phyloP scores from a whole-genome alignment of 805 yeast species.

The Saturnispora mendoncae region DNA sequence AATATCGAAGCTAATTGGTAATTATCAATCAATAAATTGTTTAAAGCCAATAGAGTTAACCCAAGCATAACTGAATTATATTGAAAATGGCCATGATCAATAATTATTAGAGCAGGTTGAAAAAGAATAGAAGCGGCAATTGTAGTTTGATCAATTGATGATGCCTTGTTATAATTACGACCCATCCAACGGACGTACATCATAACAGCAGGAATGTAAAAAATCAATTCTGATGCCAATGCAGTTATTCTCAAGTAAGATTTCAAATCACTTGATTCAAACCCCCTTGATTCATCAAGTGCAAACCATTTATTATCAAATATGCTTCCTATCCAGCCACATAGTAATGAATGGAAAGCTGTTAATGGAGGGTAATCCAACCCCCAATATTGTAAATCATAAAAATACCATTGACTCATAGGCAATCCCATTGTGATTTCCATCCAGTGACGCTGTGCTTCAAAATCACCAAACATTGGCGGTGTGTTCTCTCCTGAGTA shows the following conservation, averaged over 20 bases:
- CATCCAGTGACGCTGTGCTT: constrained; percentile 98
- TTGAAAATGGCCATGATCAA: constrained; percentile 98
- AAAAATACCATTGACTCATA: constrained; percentile 73
- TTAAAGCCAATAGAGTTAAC: constrained; percentile 58
- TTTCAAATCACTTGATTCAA: constrained; percentile 58
- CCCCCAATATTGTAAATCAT: constrained; percentile 91
- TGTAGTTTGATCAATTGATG: constrained; percentile 67
- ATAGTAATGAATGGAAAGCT: constrained; percentile 79
- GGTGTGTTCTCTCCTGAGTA: constrained; percentile 65
- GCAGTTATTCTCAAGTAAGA: constrained; percentile 81
- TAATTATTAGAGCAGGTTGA: constrained; percentile 73
- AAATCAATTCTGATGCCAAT: constrained; percentile 58
- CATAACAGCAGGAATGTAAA: constrained; percentile 75
- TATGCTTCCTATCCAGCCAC: constrained; percentile 64
- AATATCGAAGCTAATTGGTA: constrained; percentile 61
- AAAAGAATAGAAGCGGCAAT: constrained; percentile 71
- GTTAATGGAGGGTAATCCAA: constrained; percentile 96
- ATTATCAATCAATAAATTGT: constrained; percentile 54
- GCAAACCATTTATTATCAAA: constrained; percentile 70
- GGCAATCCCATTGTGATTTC: constrained; percentile 79
- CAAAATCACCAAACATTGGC: constrained; percentile 93
- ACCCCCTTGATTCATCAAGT: constrained; percentile 64
- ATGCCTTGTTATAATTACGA: constrained; percentile 36
- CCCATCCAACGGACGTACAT: constrained; percentile 67
- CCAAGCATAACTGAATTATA: constrained; percentile 94